phyloP scores from a whole-genome alignment of 1,284 basidiomycete genomes.

The Taiwanofungus camphoratus region DNA sequence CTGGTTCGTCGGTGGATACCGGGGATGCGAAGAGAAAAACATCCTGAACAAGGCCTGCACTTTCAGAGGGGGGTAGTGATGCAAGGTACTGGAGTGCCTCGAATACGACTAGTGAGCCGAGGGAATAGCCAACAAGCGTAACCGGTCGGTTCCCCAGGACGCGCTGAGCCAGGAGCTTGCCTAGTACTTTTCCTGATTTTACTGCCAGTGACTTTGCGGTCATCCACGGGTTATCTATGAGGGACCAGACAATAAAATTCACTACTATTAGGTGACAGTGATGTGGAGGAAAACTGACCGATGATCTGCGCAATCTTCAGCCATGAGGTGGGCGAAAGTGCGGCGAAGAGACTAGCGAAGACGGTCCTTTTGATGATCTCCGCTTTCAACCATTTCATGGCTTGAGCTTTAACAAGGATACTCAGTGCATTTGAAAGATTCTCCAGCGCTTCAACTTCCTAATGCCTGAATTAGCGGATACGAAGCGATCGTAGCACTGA shows the following conservation, averaged over 20 bases:
- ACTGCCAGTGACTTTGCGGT: conserved; percentile 45
- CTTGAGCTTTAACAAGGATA: conserved; percentile 41
- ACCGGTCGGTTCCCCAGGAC: conserved; percentile 54
- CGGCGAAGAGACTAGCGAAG: conserved; percentile 42
- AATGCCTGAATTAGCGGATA: not conserved
- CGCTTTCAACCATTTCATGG: conserved; percentile 44
- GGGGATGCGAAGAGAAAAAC: conserved; percentile 74
- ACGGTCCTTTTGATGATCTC: conserved; percentile 48
- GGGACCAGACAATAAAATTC: not conserved
- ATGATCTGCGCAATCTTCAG: conserved; percentile 51
- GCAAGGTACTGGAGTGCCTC: conserved; percentile 39
- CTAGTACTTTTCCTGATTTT: conserved; percentile 53
- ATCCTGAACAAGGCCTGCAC: conserved; percentile 58
- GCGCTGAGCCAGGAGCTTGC: conserved; percentile 43
- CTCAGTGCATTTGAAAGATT: conserved; percentile 44
- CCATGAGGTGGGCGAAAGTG: conserved; percentile 47
- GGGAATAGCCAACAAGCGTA: conserved; percentile 51
- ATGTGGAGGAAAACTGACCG: conserved; percentile 28
- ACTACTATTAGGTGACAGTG: conserved; percentile 3
- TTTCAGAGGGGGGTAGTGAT: conserved; percentile 37
- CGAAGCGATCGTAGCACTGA: not conserved
- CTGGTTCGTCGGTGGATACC: conserved; percentile 44
- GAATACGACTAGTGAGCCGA: conserved; percentile 50
- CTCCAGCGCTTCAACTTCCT: conserved; percentile 53
- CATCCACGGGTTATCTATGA: conserved; percentile 55